Evolutionary conservation across 75 land plant genomes (phyloP).

Genomic region (Cupressus sempervirens): DNA sequence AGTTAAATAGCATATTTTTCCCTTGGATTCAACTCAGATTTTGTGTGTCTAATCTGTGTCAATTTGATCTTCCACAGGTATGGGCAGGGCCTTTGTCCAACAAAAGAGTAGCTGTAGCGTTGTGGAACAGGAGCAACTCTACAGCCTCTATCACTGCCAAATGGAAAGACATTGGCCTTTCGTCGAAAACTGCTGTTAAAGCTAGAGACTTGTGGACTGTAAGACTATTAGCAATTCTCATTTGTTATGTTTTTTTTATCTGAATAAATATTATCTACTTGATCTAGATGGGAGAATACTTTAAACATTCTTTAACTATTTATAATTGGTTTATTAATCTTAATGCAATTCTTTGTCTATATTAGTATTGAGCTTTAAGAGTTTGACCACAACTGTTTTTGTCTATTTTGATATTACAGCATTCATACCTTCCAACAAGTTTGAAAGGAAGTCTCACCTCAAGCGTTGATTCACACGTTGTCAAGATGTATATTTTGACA

Average conservation of each 20-base stretch:
- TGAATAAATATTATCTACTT: no score
- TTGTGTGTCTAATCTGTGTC: background rate
- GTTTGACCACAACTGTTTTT: no score
- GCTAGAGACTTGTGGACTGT: conserved; percentile 80
- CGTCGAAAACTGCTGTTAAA: conserved; percentile 20
- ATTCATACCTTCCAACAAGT: background rate
- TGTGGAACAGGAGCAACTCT: conserved; percentile 60
- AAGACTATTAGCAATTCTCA: conserved; percentile 3
- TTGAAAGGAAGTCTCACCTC: conserved; percentile 13
- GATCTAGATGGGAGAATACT: background rate
- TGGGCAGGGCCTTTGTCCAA: conserved; percentile 75
- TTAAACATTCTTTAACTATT: background rate
- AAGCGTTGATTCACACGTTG: conserved; percentile 29
- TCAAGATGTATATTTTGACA: conserved; percentile 26
- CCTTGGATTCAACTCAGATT: background rate
- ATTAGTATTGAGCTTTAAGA: background rate
- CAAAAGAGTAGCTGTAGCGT: conserved; percentile 35
- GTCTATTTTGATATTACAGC: background rate
- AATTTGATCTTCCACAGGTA: conserved; percentile 32
- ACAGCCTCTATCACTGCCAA: conserved; percentile 41
- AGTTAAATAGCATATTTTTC: background rate
- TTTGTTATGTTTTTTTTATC: background rate
- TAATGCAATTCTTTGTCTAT: background rate
- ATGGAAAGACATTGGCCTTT: conserved; percentile 63
- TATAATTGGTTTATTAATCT: background rate